Conservation (phyloP, 2,329 filamentous ascomycete genomes). For the Fusarium papillatum region DNA sequence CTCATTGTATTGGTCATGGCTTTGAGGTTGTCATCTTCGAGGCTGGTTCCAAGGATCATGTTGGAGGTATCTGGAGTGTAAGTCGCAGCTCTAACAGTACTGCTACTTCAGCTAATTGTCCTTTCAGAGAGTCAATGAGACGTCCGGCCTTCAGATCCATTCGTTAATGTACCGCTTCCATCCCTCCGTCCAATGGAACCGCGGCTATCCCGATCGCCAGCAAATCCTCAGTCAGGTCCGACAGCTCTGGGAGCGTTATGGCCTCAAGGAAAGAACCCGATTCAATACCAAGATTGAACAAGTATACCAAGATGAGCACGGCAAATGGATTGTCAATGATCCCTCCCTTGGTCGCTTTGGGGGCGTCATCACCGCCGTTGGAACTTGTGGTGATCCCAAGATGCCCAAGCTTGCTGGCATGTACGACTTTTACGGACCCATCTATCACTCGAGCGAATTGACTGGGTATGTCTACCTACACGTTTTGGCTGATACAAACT, state of each 20-base stretch:
- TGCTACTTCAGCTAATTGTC: neutral
- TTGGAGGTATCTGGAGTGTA: slow-evolving; percentile 88
- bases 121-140: slow-evolving; percentile 80
- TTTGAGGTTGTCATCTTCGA: slow-evolving; percentile 89
- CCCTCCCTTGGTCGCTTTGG: slow-evolving; percentile 80
- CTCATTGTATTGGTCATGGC: slow-evolving; percentile 88
- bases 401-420: slow-evolving; percentile 79
- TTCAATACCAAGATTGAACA: slow-evolving; percentile 80
- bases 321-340: slow-evolving; percentile 85
- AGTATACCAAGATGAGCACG: slow-evolving; percentile 76
- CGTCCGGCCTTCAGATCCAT: slow-evolving; percentile 86
- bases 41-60: slow-evolving; percentile 71
- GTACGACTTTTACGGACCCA: slow-evolving; percentile 77
- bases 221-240: slow-evolving; percentile 82
- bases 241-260: slow-evolving; percentile 81
- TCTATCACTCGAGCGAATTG: slow-evolving; percentile 82
- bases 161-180: slow-evolving; percentile 92
- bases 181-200: slow-evolving; percentile 80
- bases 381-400: slow-evolving; percentile 85
- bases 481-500: slow-evolving; percentile 25
- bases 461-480: slow-evolving; percentile 62
- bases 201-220: slow-evolving; percentile 82
- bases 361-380: slow-evolving; percentile 82
- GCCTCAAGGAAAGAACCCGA: slow-evolving; percentile 76
- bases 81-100: slow-evolving; percentile 41